Evolutionary conservation across 2,329 filamentous ascomycete genomes (phyloP), one percentile per base, ranked within the genome.

Genomic region (Fusarium compactum): DNA sequence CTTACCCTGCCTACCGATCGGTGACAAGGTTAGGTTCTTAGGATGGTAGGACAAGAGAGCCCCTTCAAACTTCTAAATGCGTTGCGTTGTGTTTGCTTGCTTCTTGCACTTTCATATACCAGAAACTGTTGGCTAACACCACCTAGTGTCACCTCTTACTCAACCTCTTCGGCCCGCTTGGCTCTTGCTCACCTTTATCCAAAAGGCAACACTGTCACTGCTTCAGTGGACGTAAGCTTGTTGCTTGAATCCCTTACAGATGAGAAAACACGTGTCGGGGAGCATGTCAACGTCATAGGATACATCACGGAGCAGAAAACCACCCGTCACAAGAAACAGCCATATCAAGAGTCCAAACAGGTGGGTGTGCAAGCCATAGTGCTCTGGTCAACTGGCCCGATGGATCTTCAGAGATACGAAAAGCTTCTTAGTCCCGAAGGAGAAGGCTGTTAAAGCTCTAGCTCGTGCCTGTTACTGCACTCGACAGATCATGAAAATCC

Each of bases 251-350:
- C 82, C 12, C 81, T 96, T 62, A 88, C 87, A 22, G 80, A 85
- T 24, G 86, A 90, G 59, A 85, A 92, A 53, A 86, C 92, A 55
- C 85, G 89, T 53, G 82, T 92, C 27, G 95, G 95, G n/a, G 86
- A 91, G 64, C 98, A 95, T 94, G 80, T 98, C 52, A 97, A 98
- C 77, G 86, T 98, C 6, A 88, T 98, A 70, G 95, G 95, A 8
- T 97, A 97, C 78, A 84, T 95, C 57, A 85, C 83, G 22, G 60
- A 71, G n/a, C 72, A 69, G 56, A 65, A 69, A 14, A 45, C 56
- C 46, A 38, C 50, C 22, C 55, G 53, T 48, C 45, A 54, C 24
- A 46, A 61, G 48, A 60, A 67, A 50, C 54, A 41, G 25, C 50
- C 65, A 25, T 47, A 57, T 18, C 58, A 32, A 64, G 56, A 65